Base-by-base conservation (phyloP, 495 filamentous ascomycete species). In the Penicillium canariense region DNA sequence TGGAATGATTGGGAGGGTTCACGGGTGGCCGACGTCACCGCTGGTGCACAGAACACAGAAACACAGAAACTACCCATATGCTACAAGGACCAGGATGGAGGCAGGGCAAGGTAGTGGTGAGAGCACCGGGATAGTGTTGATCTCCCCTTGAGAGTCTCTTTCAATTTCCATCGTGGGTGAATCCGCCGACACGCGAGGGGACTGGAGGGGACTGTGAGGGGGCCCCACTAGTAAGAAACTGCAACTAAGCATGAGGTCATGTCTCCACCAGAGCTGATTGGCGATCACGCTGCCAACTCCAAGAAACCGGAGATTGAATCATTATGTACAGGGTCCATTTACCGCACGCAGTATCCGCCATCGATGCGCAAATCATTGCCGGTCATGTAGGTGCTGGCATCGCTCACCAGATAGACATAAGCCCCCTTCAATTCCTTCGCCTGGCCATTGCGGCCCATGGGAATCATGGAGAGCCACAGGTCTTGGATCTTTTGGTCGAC, bases 381-480 rank as follows among this genome's bases (percentile, higher is more conserved):
- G 2, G 90, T 97, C 15, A 86, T 96, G 70, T 92, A 96, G 35
- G 85, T 85, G 68, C 83, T 84, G 7, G 89, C 89, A 70, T 93
- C 87, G 59, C 79, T 84, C 54, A 78, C 76, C 56, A 93, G 68
- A 66, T 91, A 93, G 6, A 91, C 84, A 68, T 91, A 93, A 5
- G 86, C 87, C 5, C 85, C 88, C 82, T 93, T 93, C 32, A 93
- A 67, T 80, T 93, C 89, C 78, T 90, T 89, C 0, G 88, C 87
- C 23, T 87, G 72, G 28, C 87, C 88, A 43, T 87, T 76, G 15
- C 88, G 80, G 18, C 84, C 86, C 77, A 91, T 79, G 4, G 88
- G 88, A 43, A 90, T 90, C 87, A 90, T 91, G 0, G 68, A 72
- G 45, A 67, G 54, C 89, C 89, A 91, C 46, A 90, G 66, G 52